These are phyloP conservation scores for Clarireedia monteithiana DNA, from an alignment of 2,329 filamentous ascomycete genomes.

Conservation along the genomic window DNA sequence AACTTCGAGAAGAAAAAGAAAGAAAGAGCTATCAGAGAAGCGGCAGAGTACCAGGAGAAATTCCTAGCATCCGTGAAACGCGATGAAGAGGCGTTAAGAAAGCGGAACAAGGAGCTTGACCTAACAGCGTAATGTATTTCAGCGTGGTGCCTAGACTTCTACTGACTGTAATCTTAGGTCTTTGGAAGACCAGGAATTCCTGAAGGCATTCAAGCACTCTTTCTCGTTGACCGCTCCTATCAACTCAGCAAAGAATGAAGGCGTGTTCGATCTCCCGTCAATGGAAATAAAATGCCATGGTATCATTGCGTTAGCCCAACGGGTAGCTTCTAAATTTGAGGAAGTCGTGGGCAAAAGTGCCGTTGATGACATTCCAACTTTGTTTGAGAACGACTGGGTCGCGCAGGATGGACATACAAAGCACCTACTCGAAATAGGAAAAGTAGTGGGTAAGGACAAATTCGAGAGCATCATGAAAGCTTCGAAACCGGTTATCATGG, in stretches of 20 bases:
- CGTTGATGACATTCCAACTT: background rate
- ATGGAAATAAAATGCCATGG: background rate
- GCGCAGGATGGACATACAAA: background rate
- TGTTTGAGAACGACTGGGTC: background rate
- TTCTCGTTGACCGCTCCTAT: background rate
- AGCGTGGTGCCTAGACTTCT: background rate
- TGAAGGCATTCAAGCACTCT: background rate
- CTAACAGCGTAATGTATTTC: background rate
- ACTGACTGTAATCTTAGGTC: background rate
- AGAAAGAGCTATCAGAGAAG: background rate
- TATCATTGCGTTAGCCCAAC: background rate
- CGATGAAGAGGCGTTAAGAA: background rate
- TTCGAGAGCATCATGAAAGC: conserved; percentile 6
- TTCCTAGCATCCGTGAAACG: background rate
- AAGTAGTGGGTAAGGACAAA: background rate
- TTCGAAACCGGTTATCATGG: background rate
- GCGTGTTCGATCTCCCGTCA: background rate
- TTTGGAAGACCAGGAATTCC: background rate
- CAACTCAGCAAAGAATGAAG: background rate
- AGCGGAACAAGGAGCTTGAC: background rate
- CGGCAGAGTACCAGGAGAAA: background rate
- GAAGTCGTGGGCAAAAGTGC: conserved; percentile 1
- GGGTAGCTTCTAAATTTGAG: background rate
- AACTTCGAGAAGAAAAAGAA: conserved; percentile 5
- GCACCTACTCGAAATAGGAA: background rate